Percentiles rank a stretch among this genome's conserved stretches.
Conservation (phyloP, 805 yeast genomes). For the Hanseniaspora pseudoguilliermondii region DNA sequence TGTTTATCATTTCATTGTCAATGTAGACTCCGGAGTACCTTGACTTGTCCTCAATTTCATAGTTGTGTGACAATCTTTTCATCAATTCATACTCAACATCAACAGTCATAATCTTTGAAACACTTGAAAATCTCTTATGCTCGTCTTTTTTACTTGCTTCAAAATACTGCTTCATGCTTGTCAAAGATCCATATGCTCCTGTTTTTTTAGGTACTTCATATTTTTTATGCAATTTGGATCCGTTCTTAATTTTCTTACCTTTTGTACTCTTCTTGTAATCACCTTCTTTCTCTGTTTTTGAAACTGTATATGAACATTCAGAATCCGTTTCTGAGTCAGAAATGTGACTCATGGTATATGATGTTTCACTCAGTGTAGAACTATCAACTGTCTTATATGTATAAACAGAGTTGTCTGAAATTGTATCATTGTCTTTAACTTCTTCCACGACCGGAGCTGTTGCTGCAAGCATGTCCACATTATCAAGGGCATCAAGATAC, state of each 20-base stretch:
- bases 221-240: background rate
- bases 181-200: background rate
- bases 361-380: background rate
- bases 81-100: background rate
- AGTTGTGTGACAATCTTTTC: slow-evolving; percentile 2
- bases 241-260: background rate
- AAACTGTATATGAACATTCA: background rate
- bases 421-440: background rate
- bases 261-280: too few relatives aligned
- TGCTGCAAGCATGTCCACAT: background rate
- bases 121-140: background rate
- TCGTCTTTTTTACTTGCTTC: background rate
- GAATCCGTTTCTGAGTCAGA: background rate
- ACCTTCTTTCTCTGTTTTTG: background rate
- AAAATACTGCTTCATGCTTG: background rate
- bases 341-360: background rate
- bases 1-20: background rate
- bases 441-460: background rate
- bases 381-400: background rate
- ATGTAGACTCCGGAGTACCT: background rate
- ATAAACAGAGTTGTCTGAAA: background rate
- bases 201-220: background rate
- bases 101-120: background rate
- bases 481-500: slow-evolving; percentile 4
- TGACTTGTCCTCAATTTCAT: background rate